Evolutionary conservation across 2,329 filamentous ascomycete species (phyloP).

Genomic region (Coccinonectria pachysandricola): DNA sequence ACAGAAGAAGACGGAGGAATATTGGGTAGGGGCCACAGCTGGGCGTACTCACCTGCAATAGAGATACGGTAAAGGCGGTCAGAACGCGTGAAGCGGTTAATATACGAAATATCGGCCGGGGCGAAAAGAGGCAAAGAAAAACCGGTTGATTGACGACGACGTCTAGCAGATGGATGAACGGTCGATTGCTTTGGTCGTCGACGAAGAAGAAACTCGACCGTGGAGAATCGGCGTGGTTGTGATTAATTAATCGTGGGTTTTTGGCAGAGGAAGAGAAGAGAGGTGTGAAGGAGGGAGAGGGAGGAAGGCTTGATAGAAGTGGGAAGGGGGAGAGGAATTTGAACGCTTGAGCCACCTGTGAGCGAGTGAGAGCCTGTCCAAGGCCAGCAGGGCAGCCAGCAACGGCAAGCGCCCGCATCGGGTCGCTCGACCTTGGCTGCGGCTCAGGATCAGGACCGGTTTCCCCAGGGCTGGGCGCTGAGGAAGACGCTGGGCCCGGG

Average conservation of each 20-base stretch:
- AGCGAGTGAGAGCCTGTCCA: no score
- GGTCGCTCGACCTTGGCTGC: no score
- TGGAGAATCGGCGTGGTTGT: slow-evolving; percentile 2
- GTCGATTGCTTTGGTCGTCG: no score
- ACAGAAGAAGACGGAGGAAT: not conserved
- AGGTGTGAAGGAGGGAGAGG: slow-evolving; percentile 10
- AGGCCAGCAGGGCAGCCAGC: no score
- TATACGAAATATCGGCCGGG: slow-evolving; percentile 6
- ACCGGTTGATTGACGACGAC: slow-evolving; percentile 1
- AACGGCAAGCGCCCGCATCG: no score
- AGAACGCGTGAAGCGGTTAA: slow-evolving; percentile 13
- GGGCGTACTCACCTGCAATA: slow-evolving; percentile 14
- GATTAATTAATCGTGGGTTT: slow-evolving; percentile 9
- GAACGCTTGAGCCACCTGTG: slow-evolving; percentile 5
- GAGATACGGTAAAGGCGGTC: slow-evolving; percentile 14
- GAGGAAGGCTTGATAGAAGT: slow-evolving; percentile 10
- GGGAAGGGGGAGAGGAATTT: slow-evolving; percentile 14
- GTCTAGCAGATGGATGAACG: slow-evolving; percentile 2
- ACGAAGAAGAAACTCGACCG: slow-evolving; percentile 3
- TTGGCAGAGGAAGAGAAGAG: slow-evolving; percentile 9
- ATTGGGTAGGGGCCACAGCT: not conserved
- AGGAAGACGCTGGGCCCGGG: no score
- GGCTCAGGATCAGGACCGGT: no score
- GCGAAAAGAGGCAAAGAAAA: slow-evolving; percentile 1
- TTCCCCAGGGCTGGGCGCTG: no score